These are phyloP conservation scores for Coccomyxa sp. DNA, from an alignment of 139 green algal species.

Conservation along the genomic window DNA sequence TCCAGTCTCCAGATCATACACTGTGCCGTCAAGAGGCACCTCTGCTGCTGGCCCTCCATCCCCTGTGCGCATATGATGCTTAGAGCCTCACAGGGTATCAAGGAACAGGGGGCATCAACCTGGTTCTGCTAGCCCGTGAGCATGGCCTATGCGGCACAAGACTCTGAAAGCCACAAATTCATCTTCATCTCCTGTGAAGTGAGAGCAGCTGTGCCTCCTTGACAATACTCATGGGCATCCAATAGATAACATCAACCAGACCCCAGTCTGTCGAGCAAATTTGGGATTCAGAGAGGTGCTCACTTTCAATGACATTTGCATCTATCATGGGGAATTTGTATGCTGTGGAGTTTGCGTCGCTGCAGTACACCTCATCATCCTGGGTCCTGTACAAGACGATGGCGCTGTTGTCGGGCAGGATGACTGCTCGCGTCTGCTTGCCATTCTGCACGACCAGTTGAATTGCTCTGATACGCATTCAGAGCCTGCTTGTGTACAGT, in stretches of 20 bases:
- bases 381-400: slow-evolving; percentile 36
- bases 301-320: slow-evolving; percentile 34
- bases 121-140: neutral
- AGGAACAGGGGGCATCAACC: neutral
- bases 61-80: slow-evolving; percentile 12
- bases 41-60: slow-evolving; percentile 45
- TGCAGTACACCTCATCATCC: slow-evolving; percentile 36
- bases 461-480: neutral
- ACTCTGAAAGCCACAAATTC: neutral
- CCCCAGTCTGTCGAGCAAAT: neutral
- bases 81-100: neutral
- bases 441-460: neutral
- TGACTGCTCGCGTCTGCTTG: slow-evolving; percentile 39
- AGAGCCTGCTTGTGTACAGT: neutral
- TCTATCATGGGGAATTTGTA: slow-evolving; percentile 58
- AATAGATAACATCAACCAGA: neutral
- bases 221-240: neutral
- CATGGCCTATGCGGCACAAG: neutral
- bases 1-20: slow-evolving; percentile 66
- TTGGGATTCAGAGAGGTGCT: neutral
- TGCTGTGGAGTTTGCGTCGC: slow-evolving; percentile 59
- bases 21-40: slow-evolving; percentile 62
- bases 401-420: slow-evolving; percentile 37
- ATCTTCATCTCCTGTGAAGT: too few relatives aligned
- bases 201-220: neutral